Conservation (phyloP, 805 yeast genomes). For the Clavispora asparagi region DNA sequence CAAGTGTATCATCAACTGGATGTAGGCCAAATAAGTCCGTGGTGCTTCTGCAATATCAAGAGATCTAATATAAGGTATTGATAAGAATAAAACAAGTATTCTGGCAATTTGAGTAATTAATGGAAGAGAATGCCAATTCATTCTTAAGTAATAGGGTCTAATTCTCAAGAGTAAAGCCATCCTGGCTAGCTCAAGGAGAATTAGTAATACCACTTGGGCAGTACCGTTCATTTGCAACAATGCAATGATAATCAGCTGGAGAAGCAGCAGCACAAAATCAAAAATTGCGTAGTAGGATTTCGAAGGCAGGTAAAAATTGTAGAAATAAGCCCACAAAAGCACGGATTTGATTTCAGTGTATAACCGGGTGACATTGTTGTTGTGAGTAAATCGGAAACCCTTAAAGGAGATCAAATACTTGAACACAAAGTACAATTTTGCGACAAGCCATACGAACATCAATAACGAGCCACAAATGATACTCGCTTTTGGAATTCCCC, state of each 20-base stretch:
- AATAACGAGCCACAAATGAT: constrained; percentile 29
- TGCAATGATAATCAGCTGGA: constrained; percentile 38
- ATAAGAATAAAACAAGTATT: constrained; percentile 34
- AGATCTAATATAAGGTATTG: constrained; percentile 37
- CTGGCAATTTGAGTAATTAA: constrained; percentile 35
- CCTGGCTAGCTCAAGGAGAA: constrained; percentile 30
- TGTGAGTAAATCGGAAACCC: constrained; percentile 12
- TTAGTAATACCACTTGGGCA: constrained; percentile 38
- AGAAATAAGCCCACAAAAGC: constrained; percentile 42
- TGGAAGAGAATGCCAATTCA: constrained; percentile 25
- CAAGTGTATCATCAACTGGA: constrained; percentile 38
- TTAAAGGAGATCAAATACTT: constrained; percentile 12
- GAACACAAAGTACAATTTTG: constrained; percentile 9
- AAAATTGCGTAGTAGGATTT: constrained; percentile 33
- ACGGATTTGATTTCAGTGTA: constrained; percentile 46
- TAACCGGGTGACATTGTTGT: constrained; percentile 23
- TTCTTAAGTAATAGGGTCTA: constrained; percentile 24
- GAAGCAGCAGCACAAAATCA: constrained; percentile 28
- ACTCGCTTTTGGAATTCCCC: constrained; percentile 12
- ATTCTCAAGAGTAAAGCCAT: constrained; percentile 17
- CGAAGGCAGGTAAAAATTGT: constrained; percentile 40
- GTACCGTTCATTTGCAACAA: constrained; percentile 39
- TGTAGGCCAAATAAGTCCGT: constrained; percentile 40
- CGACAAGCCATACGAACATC: constrained; percentile 13
- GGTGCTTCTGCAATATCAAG: constrained; percentile 31